Conservation (phyloP, 495 filamentous ascomycete species). For the Podospora comata region DNA sequence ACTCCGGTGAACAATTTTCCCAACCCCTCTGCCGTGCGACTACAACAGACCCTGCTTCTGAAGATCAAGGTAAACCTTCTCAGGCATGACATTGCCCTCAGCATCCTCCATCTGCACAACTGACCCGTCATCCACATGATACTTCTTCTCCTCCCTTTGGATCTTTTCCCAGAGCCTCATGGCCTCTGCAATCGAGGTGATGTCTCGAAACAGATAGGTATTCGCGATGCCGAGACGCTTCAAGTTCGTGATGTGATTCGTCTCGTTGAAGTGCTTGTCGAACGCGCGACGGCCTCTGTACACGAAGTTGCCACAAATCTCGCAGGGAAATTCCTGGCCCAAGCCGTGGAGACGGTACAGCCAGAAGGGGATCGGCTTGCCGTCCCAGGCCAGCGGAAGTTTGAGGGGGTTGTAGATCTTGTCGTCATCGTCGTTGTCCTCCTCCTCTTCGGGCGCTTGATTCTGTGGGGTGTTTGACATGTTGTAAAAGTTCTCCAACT, state of each 20-base stretch:
- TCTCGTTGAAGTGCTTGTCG: constrained; percentile 97
- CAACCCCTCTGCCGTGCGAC: background rate
- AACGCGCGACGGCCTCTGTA: constrained; percentile 96
- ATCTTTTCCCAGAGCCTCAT: constrained; percentile 89
- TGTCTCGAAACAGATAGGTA: constrained; percentile 88
- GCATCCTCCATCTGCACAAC: constrained; percentile 98
- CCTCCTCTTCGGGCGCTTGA: constrained; percentile 44
- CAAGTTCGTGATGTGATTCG: constrained; percentile 84
- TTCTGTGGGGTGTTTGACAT: constrained; percentile 39
- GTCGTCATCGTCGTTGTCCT: constrained; percentile 64
- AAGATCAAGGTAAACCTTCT: constrained; percentile 91
- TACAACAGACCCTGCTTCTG: constrained; percentile 68
- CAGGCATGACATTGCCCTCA: constrained; percentile 96
- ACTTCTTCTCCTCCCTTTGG: constrained; percentile 77
- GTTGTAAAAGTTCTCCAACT: constrained; percentile 80
- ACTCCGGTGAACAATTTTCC: background rate
- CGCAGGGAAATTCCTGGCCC: constrained; percentile 91
- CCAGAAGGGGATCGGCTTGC: constrained; percentile 98
- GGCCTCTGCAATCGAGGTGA: constrained; percentile 87
- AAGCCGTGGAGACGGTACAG: constrained; percentile 95
- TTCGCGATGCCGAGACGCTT: constrained; percentile 93
- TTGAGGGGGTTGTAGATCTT: constrained; percentile 97
- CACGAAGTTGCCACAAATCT: constrained; percentile 95
- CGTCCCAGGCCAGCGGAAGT: constrained; percentile 92
- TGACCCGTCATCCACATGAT: constrained; percentile 68